These are phyloP conservation scores for Musa itinerans DNA, from an alignment of 176 grass and related monocot species.

Conservation along the genomic window DNA sequence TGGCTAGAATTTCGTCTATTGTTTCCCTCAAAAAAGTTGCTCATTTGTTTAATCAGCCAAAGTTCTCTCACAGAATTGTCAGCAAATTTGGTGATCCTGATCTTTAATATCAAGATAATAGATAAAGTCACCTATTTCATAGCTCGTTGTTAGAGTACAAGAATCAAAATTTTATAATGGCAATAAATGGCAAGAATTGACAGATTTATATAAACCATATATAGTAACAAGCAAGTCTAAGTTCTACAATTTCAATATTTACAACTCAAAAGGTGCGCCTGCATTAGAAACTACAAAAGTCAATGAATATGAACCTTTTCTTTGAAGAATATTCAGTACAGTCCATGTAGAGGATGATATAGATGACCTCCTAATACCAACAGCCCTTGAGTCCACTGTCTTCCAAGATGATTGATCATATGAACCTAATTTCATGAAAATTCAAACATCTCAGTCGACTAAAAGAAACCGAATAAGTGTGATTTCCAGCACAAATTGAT, in stretches of 20 bases:
- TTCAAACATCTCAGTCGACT: background rate
- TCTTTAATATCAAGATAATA: background rate
- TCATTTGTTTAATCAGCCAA: background rate
- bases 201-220: too few species aligned
- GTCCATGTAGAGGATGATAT: conserved; percentile 38
- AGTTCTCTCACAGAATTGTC: background rate
- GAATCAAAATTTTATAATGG: background rate
- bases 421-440: conserved; percentile 29
- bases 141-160: background rate
- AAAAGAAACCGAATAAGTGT: background rate
- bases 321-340: conserved; percentile 41
- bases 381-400: conserved; percentile 43
- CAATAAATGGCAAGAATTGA: too few species aligned
- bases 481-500: background rate
- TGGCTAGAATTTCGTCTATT: background rate
- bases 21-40: background rate
- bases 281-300: background rate
- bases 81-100: background rate
- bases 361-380: conserved; percentile 32
- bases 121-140: background rate
- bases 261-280: background rate
- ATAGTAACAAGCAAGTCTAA: background rate
- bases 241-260: background rate
- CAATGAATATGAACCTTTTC: conserved; percentile 32
- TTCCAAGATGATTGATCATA: conserved; percentile 58